A percentile compares a stretch with the other conserved stretches of the same genome.
These are phyloP conservation scores for Pseudoturritis turrita DNA, from an alignment of 345 rosid genomes.

Conservation along the genomic window DNA sequence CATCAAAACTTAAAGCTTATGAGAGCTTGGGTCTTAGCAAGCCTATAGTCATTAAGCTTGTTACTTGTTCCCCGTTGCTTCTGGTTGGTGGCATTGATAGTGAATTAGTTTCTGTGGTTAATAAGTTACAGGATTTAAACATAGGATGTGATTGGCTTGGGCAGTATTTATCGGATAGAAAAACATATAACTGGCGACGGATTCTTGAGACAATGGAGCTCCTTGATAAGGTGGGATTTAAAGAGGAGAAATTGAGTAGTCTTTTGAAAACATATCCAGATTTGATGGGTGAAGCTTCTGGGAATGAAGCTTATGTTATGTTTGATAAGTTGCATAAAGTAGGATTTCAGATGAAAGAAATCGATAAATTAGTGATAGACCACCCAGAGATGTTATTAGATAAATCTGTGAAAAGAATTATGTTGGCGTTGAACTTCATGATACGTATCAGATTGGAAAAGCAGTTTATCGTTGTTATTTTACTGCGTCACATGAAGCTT, in stretches of 20 bases:
- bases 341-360: constrained; percentile 48
- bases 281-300: constrained; percentile 52
- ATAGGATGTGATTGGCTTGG: constrained; percentile 50
- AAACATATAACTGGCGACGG: constrained; percentile 56
- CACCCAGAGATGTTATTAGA: constrained; percentile 45
- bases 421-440: constrained; percentile 44
- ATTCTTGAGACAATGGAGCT: constrained; percentile 50
- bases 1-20: constrained; percentile 47
- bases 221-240: constrained; percentile 51
- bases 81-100: constrained; percentile 47
- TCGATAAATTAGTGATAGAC: constrained; percentile 41
- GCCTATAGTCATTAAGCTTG: constrained; percentile 38
- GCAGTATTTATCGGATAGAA: constrained; percentile 36
- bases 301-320: constrained; percentile 50
- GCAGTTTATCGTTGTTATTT: constrained; percentile 36
- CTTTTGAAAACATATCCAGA: constrained; percentile 48
- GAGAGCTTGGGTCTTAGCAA: constrained; percentile 56
- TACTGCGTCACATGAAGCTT: constrained; percentile 37
- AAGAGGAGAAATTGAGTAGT: constrained; percentile 38
- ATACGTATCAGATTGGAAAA: constrained; percentile 42
- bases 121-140: constrained; percentile 43
- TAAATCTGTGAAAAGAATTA: constrained; percentile 40
- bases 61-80: constrained; percentile 47
- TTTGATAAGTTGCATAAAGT: constrained; percentile 50
- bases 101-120: constrained; percentile 48